Base-by-base conservation (phyloP, 139 green algal species). In the Chlorella sorokiniana region DNA sequence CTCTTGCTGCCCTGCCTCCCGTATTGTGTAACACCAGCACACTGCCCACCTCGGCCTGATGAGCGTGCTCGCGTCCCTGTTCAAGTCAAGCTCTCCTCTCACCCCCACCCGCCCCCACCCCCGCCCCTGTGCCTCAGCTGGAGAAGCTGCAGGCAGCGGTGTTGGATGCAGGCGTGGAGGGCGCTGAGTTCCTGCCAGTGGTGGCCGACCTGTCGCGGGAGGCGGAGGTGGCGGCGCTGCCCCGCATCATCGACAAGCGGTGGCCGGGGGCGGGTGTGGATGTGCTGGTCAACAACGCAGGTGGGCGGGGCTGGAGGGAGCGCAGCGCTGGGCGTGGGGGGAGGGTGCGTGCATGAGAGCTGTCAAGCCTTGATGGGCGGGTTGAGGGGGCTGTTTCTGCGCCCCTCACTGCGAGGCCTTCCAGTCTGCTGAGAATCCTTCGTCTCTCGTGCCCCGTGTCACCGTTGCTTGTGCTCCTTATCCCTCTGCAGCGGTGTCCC, bases 131-230 rank as follows among this genome's bases (percentile, higher is more conserved):
- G 48, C 31, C 29, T 40, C 75, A 88, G 67, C 87, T 97, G 74
- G 91, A 97, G 82, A 82, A 89, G 59, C 89, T 97, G 73, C 92
- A 96, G 87, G 65, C 86, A 22, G 79, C 83, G 38, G 85, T 96
- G 59, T 81, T 91, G 40, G 78, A 68, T 0, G 76, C 86, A 38
- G 91, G 91, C 22, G 84, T 94, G 42, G 79, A 89, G 22, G 82
- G 86, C 7, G 72, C 79, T 4, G 86, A 91, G 78, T 96, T 98
- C 87, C 87, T 98, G 74, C 94, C 94, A 0, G 90, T 97, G 11
- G 92, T 96, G 44, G 95, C 91, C 76, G 94, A 98, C 84, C 87
- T 96, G 18, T 93, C 94, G 4, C 52, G 85, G 67, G 71, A 88
- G 59, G 87, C 85, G 2, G 86, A 91, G 76, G 81, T 91, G 81